These are phyloP conservation scores for Fusarium penzigii DNA, from an alignment of 2,329 filamentous ascomycete species.

Conservation along the genomic window DNA sequence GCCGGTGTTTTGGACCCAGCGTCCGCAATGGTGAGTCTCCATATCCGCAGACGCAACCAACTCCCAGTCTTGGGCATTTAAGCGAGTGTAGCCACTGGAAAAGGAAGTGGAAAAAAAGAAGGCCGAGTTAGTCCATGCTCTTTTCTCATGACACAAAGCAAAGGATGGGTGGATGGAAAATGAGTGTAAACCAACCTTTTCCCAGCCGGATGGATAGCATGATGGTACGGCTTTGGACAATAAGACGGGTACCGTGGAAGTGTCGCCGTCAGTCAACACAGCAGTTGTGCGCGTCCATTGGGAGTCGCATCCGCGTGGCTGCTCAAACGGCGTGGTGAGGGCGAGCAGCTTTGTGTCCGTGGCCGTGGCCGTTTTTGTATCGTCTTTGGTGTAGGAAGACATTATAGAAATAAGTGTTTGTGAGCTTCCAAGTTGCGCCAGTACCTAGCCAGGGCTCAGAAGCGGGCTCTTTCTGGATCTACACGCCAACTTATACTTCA, in stretches of 20 bases:
- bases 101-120: not conserved
- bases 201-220: constrained; percentile 2
- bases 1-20: not conserved
- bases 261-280: not conserved
- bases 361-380: not conserved
- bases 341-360: constrained; percentile 1
- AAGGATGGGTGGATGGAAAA: not conserved
- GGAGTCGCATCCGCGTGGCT: constrained; percentile 1
- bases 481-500: too few relatives aligned
- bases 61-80: not conserved
- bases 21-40: not conserved
- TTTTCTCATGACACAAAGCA: not conserved
- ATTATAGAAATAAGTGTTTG: too few relatives aligned
- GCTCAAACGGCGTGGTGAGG: not conserved
- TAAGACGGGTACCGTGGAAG: not conserved
- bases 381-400: too few relatives aligned
- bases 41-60: not conserved
- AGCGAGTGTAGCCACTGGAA: not conserved
- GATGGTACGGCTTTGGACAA: not conserved
- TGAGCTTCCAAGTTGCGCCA: too few relatives aligned
- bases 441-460: too few relatives aligned
- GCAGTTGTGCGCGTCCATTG: not conserved
- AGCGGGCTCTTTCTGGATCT: too few relatives aligned
- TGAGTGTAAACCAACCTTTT: not conserved
- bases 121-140: not conserved